A percentile compares a stretch with the other conserved stretches of the same genome.
These are phyloP conservation scores for Annulohypoxylon bovei DNA, from an alignment of 495 filamentous ascomycete species.

Conservation along the genomic window DNA sequence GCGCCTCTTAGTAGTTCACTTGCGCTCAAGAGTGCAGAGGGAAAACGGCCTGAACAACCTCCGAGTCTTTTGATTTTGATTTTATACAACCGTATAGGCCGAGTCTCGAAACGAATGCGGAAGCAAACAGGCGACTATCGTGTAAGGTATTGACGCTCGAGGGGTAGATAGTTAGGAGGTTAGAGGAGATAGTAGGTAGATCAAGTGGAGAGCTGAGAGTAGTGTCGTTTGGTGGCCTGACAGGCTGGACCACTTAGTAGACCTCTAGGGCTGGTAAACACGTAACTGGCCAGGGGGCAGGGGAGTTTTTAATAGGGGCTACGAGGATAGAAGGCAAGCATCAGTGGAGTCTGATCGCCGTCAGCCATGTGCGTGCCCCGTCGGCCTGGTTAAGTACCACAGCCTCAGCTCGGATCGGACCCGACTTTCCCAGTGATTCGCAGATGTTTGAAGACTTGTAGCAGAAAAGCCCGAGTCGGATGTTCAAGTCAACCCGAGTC, in stretches of 20 bases:
- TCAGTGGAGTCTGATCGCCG: conserved; percentile 34
- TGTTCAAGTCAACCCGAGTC: conserved; percentile 16
- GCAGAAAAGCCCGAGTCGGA: conserved; percentile 12
- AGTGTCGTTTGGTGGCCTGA: conserved; percentile 11
- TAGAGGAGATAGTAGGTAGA: conserved; percentile 27
- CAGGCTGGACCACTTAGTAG: conserved; percentile 34
- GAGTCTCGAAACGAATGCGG: conserved; percentile 7
- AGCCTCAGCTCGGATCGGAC: conserved; percentile 36
- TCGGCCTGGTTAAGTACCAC: conserved; percentile 30
- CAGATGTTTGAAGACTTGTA: conserved; percentile 27
- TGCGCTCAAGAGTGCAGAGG: neutral
- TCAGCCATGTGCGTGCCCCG: conserved; percentile 40
- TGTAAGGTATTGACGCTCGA: conserved; percentile 7
- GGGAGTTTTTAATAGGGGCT: conserved; percentile 25
- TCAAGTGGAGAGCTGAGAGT: conserved; percentile 42
- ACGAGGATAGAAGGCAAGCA: conserved; percentile 4
- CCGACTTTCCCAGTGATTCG: conserved; percentile 16
- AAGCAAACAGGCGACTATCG: neutral
- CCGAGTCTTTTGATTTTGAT: neutral
- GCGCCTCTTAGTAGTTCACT: conserved; percentile 9
- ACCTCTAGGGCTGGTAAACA: conserved; percentile 20
- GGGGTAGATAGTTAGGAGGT: conserved; percentile 9
- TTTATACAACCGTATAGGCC: neutral
- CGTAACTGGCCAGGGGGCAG: conserved; percentile 23
- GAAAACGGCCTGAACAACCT: neutral